Evolutionary conservation across 768 basidiomycete genomes (phyloP).

Genomic region (Gelatoporia subvermispora): DNA sequence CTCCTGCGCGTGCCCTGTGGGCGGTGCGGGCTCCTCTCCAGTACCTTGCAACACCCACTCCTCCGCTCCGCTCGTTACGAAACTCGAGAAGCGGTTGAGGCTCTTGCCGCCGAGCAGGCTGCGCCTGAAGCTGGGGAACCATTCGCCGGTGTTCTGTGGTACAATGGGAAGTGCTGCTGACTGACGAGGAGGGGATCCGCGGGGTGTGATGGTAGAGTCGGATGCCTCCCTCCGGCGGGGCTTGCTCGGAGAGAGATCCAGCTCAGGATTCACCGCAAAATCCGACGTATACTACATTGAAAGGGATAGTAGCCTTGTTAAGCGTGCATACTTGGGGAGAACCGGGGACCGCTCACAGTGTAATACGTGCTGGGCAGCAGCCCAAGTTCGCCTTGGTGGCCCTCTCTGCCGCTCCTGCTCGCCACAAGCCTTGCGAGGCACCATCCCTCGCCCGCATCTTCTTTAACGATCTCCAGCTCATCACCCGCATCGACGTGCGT

Average conservation of each 20-base stretch:
- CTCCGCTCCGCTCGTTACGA: constrained; percentile 83
- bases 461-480: constrained; percentile 63
- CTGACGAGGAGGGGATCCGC: constrained; percentile 26
- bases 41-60: constrained; percentile 74
- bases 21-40: constrained; percentile 27
- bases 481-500: constrained; percentile 60
- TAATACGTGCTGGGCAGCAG: constrained; percentile 69
- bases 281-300: constrained; percentile 56
- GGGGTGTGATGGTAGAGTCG: constrained; percentile 46
- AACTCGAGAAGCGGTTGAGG: constrained; percentile 80
- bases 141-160: constrained; percentile 70
- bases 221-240: constrained; percentile 33
- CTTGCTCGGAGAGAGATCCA: constrained; percentile 26
- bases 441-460: constrained; percentile 76
- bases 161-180: constrained; percentile 37
- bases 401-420: constrained; percentile 2
- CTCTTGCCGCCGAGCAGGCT: constrained; percentile 74
- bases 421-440: constrained; percentile 53
- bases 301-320: too few relatives aligned
- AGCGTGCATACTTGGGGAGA: not conserved
- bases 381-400: constrained; percentile 54
- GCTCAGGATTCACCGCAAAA: constrained; percentile 47
- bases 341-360: constrained; percentile 43
- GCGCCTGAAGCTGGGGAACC: constrained; percentile 68
- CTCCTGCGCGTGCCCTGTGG: constrained; percentile 17